Conservation (phyloP, 2,329 filamentous ascomycete genomes). For the Nothomitra cinnamomea region DNA sequence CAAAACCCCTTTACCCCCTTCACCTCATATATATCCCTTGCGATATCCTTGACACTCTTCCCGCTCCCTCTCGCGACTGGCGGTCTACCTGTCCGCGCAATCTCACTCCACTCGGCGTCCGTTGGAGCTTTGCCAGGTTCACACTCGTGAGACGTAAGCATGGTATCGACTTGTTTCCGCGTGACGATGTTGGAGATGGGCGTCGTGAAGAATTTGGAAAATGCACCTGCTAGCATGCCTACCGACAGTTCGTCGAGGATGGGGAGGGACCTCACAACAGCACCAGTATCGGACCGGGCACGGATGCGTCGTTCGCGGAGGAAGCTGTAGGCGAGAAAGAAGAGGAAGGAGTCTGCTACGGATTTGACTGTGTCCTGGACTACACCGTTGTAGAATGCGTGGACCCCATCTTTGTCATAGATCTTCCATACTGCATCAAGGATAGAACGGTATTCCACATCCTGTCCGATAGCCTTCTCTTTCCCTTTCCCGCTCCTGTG, state of each 20-base stretch:
- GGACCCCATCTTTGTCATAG: constrained; percentile 46
- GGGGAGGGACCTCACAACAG: constrained; percentile 31
- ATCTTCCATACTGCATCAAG: constrained; percentile 56
- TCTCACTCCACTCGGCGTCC: constrained; percentile 1
- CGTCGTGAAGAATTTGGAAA: constrained; percentile 59
- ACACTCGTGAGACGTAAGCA: constrained; percentile 26
- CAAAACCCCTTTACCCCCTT: constrained; percentile 64
- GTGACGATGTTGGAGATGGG: constrained; percentile 72
- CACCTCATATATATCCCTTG: constrained; percentile 45
- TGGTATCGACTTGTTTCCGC: constrained; percentile 54
- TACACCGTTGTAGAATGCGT: constrained; percentile 53
- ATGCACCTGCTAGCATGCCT: constrained; percentile 56
- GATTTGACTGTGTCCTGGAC: constrained; percentile 48
- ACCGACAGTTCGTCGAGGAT: constrained; percentile 57
- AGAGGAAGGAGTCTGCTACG: constrained; percentile 62
- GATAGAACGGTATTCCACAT: constrained; percentile 44
- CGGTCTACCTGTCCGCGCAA: no score
- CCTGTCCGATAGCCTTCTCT: constrained; percentile 16
- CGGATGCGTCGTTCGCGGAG: constrained; percentile 28
- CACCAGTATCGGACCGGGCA: constrained; percentile 18
- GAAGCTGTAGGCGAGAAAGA: constrained; percentile 66
- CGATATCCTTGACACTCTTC: constrained; percentile 25
- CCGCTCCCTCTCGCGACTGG: neutral
- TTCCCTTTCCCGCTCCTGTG: constrained; percentile 12
- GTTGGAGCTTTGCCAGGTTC: constrained; percentile 7